A percentile compares a stretch with the other conserved stretches of the same genome.
Evolutionary conservation across 768 basidiomycete genomes (phyloP).

Genomic region (Gelatoporia subvermispora): DNA sequence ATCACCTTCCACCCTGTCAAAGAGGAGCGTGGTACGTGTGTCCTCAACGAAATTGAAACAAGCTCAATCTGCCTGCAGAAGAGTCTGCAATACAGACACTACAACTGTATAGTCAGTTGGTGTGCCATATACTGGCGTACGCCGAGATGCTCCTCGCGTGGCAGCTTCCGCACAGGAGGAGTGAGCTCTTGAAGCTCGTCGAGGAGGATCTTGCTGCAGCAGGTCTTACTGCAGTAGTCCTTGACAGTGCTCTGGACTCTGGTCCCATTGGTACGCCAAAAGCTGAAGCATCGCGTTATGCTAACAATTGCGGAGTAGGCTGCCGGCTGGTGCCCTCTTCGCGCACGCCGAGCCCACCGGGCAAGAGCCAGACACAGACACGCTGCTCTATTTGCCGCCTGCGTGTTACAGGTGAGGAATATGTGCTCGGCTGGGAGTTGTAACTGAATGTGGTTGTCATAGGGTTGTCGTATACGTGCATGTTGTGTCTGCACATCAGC

Average conservation of each 20-base stretch:
- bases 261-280: constrained; percentile 1
- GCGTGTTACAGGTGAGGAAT: constrained; percentile 59
- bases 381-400: constrained; percentile 72
- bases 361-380: constrained; percentile 37
- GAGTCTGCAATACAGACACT: constrained; percentile 24
- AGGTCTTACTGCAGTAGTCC: constrained; percentile 17
- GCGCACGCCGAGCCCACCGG: constrained; percentile 44
- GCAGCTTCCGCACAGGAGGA: constrained; percentile 64
- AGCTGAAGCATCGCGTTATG: neutral
- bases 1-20: constrained; percentile 11
- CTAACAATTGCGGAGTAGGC: neutral
- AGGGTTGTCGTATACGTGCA: constrained; percentile 24
- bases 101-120: constrained; percentile 37
- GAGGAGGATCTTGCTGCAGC: constrained; percentile 25
- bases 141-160: constrained; percentile 74
- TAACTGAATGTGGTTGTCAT: neutral
- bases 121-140: constrained; percentile 61
- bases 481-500: constrained; percentile 19
- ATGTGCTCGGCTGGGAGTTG: neutral
- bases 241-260: constrained; percentile 19
- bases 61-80: constrained; percentile 1
- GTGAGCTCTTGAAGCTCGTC: constrained; percentile 70
- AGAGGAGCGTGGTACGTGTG: neutral
- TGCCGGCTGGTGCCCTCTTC: constrained; percentile 37
- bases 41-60: constrained; percentile 10